Conservation (phyloP, 495 filamentous ascomycete species). For the Daldinia grandis region DNA sequence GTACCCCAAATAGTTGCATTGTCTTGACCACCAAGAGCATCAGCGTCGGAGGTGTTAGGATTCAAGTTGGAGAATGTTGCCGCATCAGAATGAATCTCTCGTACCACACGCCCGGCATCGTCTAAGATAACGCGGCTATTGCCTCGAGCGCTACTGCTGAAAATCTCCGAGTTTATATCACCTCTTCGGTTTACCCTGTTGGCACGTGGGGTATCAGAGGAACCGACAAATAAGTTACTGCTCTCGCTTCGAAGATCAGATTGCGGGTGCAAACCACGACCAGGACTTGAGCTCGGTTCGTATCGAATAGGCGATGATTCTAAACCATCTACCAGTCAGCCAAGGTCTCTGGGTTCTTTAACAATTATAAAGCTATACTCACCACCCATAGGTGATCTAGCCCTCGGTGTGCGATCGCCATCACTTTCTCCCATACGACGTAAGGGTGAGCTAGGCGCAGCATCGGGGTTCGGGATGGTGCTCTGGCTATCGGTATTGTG, state of each 20-base stretch:
- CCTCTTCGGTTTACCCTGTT: conserved; percentile 65
- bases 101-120: conserved; percentile 76
- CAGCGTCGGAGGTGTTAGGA: conserved; percentile 89
- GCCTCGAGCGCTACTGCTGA: conserved; percentile 69
- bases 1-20: conserved; percentile 95
- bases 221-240: conserved; percentile 84
- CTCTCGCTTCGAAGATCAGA: conserved; percentile 78
- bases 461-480: conserved; percentile 60
- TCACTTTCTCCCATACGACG: conserved; percentile 57
- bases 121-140: conserved; percentile 81
- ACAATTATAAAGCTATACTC: conserved; percentile 19
- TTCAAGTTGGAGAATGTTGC: conserved; percentile 86
- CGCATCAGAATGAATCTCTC: conserved; percentile 73
- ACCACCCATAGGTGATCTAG: conserved; percentile 71
- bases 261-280: conserved; percentile 65
- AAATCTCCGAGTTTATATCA: conserved; percentile 82
- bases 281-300: conserved; percentile 84
- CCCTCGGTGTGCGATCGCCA: conserved; percentile 77
- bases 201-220: conserved; percentile 62
- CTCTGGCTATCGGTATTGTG: conserved; percentile 65
- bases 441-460: conserved; percentile 73
- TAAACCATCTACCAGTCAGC: conserved; percentile 50
- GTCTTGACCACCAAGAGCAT: conserved; percentile 81
- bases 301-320: conserved; percentile 93
- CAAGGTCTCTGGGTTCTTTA: background rate